phyloP scores from a whole-genome alignment of 2,329 filamentous ascomycete species.

The Hypoxylon sp. region DNA sequence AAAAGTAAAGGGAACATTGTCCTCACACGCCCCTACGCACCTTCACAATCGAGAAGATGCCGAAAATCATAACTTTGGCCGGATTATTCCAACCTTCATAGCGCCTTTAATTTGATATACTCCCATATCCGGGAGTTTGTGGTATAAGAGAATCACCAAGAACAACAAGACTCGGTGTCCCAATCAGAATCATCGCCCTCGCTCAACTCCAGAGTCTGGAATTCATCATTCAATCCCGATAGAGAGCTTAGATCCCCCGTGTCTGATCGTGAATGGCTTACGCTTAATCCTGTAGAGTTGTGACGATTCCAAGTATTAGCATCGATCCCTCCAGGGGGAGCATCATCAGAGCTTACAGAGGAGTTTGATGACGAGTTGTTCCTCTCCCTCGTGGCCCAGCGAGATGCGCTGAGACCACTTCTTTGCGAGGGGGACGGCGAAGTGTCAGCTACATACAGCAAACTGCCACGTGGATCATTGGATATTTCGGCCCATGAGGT shows the following conservation, averaged over 20 bases:
- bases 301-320: not conserved
- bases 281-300: not conserved
- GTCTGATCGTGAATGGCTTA: slow-evolving; percentile 15
- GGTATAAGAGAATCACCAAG: not conserved
- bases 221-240: not conserved
- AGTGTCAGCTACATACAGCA: not conserved
- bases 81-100: slow-evolving; percentile 6
- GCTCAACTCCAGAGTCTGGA: not conserved
- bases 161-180: not conserved
- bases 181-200: not conserved
- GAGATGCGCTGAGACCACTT: not conserved
- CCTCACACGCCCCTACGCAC: not conserved
- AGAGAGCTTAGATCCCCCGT: slow-evolving; percentile 10
- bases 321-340: no score
- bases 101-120: slow-evolving; percentile 2
- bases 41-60: not conserved
- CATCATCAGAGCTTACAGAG: not conserved
- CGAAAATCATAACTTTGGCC: slow-evolving; percentile 2
- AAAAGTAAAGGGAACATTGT: not conserved
- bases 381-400: not conserved
- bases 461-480: slow-evolving; percentile 20
- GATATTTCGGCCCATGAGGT: not conserved
- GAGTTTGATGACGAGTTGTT: not conserved
- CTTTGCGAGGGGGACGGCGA: not conserved
- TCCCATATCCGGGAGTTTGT: not conserved